A percentile compares a stretch with the other conserved stretches of the same genome.
Conservation (phyloP, 306 rosid species). For the Albizia julibrissin region DNA sequence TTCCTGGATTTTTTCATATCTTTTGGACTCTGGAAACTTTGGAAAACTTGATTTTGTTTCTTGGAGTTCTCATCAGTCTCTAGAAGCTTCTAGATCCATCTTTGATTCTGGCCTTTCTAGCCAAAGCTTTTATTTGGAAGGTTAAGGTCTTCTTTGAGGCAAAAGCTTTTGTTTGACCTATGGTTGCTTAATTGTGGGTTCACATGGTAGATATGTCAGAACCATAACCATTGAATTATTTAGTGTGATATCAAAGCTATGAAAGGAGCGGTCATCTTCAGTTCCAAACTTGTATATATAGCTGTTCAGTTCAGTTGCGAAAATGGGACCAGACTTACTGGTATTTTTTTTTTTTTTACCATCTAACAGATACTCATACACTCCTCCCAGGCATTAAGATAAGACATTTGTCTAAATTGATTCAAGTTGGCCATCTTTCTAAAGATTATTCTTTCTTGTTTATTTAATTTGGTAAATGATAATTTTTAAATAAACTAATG, state of each 20-base stretch:
- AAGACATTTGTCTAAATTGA: too few species aligned
- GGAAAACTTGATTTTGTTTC: background rate
- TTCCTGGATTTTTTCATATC: background rate
- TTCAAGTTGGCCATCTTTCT: too few species aligned
- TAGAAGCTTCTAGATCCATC: background rate
- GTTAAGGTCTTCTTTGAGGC: background rate
- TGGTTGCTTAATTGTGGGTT: background rate
- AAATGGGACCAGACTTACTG: background rate
- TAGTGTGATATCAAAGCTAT: background rate
- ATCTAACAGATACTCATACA: too few species aligned
- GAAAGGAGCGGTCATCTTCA: background rate
- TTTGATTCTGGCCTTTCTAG: background rate
- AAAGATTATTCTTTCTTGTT: too few species aligned
- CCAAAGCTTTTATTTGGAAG: background rate
- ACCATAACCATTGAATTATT: background rate
- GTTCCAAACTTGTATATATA: background rate
- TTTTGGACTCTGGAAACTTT: background rate
- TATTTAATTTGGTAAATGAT: too few species aligned
- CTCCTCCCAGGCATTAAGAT: too few species aligned
- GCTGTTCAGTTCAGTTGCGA: background rate
- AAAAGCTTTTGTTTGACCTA: background rate
- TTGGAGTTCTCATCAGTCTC: background rate
- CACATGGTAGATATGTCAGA: background rate
- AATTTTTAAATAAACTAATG: too few species aligned
- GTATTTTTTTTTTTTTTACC: too few species aligned